These are phyloP conservation scores for Drosera spatulata DNA, from an alignment of 179 eudicot species.

Conservation along the genomic window DNA sequence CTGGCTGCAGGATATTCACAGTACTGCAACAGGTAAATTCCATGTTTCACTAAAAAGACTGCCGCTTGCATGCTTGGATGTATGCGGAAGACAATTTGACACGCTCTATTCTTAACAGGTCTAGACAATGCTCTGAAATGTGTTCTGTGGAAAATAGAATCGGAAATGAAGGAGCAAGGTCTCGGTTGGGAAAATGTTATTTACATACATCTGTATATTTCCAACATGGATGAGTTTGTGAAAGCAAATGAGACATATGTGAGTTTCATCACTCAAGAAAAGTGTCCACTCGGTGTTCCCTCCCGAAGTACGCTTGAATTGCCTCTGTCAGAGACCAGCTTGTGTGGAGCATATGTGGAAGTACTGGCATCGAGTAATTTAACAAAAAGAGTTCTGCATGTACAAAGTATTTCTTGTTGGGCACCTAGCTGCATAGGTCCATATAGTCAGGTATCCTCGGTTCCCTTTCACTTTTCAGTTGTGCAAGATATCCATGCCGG, in stretches of 20 bases:
- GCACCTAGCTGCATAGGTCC: constrained; percentile 99
- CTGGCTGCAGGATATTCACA: constrained; percentile 46
- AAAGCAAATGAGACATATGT: constrained; percentile 83
- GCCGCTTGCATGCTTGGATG: neutral
- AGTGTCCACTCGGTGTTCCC: constrained; percentile 88
- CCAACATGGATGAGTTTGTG: constrained; percentile 73
- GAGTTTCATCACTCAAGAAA: constrained; percentile 77
- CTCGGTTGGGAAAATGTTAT: constrained; percentile 76
- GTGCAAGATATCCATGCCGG: too few species aligned
- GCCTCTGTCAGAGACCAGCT: constrained; percentile 64
- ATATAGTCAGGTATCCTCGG: constrained; percentile 71
- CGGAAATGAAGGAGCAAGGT: constrained; percentile 42
- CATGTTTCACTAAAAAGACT: constrained; percentile 1
- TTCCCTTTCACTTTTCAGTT: neutral
- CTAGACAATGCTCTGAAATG: constrained; percentile 57
- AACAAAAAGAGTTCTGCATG: constrained; percentile 82
- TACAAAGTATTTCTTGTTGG: constrained; percentile 94
- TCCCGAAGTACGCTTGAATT: constrained; percentile 92
- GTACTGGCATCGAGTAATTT: constrained; percentile 67
- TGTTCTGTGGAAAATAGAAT: constrained; percentile 53
- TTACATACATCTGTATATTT: constrained; percentile 77
- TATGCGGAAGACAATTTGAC: neutral
- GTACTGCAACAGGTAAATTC: constrained; percentile 46
- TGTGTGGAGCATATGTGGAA: constrained; percentile 77
- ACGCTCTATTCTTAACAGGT: constrained; percentile 30